Percentiles rank a stretch among this genome's conserved stretches.
Evolutionary conservation across 306 rosid species (phyloP).

Genomic region (Cicer pinnatifidum): DNA sequence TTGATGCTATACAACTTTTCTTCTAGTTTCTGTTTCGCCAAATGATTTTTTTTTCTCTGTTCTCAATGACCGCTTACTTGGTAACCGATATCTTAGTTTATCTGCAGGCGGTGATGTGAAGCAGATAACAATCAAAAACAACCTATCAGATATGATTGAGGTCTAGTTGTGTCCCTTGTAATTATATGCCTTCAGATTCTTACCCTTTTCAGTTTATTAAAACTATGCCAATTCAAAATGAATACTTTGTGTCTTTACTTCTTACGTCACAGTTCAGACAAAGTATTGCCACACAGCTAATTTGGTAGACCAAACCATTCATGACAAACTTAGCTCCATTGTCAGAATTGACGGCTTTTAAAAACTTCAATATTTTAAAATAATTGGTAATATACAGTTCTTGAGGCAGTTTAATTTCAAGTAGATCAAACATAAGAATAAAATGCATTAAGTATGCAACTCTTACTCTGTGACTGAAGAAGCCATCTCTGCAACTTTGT

Average conservation of each 20-base stretch:
- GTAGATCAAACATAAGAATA: slow-evolving; percentile 1
- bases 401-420: slow-evolving; percentile 29
- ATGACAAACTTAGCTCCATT: slow-evolving; percentile 17
- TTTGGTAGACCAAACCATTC: slow-evolving; percentile 27
- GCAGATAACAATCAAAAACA: slow-evolving; percentile 76
- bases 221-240: slow-evolving; percentile 36
- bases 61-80: slow-evolving; percentile 43
- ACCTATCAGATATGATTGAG: slow-evolving; percentile 84
- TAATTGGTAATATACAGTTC: slow-evolving; percentile 27
- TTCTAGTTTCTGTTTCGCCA: slow-evolving; percentile 4
- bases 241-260: slow-evolving; percentile 18
- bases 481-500: too few relatives aligned
- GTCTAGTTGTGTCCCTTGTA: slow-evolving; percentile 69
- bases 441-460: slow-evolving; percentile 17
- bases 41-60: slow-evolving; percentile 16
- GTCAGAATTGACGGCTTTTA: slow-evolving; percentile 24
- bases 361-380: slow-evolving; percentile 22
- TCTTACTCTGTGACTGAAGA: neutral
- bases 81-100: slow-evolving; percentile 68
- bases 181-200: slow-evolving; percentile 42
- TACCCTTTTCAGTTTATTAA: slow-evolving; percentile 40
- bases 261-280: neutral
- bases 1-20: slow-evolving; percentile 35
- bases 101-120: slow-evolving; percentile 99
- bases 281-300: slow-evolving; percentile 10